Conservation (phyloP, 2,329 filamentous ascomycete species). For the Hypoxylon sp. region DNA sequence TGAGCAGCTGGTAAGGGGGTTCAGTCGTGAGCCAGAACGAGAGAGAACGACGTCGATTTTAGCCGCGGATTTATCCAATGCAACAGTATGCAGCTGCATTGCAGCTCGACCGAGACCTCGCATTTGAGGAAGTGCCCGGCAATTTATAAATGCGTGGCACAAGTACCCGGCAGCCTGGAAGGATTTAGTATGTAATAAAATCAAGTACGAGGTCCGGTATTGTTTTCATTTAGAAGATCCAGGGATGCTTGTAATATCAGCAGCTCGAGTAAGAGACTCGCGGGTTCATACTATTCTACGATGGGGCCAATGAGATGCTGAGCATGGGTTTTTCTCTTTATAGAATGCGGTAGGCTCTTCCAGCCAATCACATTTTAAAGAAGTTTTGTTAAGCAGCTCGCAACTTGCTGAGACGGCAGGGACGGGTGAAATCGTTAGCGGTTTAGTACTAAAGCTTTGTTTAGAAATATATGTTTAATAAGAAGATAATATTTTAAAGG, state of each 20-base stretch:
- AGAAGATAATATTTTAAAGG: neutral
- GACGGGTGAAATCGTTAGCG: neutral
- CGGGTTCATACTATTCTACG: neutral
- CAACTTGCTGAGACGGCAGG: neutral
- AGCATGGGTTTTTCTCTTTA: neutral
- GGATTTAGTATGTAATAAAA: constrained; percentile 41
- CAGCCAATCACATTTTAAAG: neutral
- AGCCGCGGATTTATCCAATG: constrained; percentile 47
- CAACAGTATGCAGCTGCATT: constrained; percentile 45
- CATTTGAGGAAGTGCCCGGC: constrained; percentile 28
- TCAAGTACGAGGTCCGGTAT: constrained; percentile 26
- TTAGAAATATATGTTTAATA: neutral
- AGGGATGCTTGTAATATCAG: constrained; percentile 33
- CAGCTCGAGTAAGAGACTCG: constrained; percentile 9
- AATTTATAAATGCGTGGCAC: constrained; percentile 27
- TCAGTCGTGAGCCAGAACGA: constrained; percentile 40
- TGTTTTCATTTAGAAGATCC: constrained; percentile 40
- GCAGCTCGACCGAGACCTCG: constrained; percentile 35
- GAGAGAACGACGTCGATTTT: constrained; percentile 38
- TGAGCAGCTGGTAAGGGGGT: constrained; percentile 27
- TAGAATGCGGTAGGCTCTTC: neutral
- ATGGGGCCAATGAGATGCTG: too few species aligned
- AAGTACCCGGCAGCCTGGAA: constrained; percentile 42
- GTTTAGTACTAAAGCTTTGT: too few species aligned
- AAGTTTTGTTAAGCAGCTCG: neutral